A percentile compares a stretch with the other conserved stretches of the same genome.
phyloP scores from a whole-genome alignment of 2,329 filamentous ascomycete genomes.

The Curvularia sp. region DNA sequence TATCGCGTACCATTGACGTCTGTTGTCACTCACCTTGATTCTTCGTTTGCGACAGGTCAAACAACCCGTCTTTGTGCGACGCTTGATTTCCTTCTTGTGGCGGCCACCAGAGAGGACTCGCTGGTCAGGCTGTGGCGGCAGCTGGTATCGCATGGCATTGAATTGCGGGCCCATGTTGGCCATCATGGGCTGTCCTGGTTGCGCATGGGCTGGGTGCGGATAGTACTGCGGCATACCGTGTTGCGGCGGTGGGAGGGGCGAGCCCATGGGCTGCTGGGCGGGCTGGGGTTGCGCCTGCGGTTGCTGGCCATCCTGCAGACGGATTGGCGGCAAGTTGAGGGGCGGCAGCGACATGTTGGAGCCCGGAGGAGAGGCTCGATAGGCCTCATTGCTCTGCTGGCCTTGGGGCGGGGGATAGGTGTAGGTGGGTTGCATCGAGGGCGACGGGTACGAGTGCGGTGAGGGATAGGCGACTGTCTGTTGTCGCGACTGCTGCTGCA shows the following conservation, averaged over 20 bases:
- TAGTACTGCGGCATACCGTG: conserved; percentile 62
- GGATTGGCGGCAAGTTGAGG: conserved; percentile 61
- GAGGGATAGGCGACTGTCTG: conserved; percentile 53
- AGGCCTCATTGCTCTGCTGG: conserved; percentile 51
- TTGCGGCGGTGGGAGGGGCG: conserved; percentile 62
- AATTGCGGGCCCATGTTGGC: conserved; percentile 58
- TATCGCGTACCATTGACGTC: conserved; percentile 36
- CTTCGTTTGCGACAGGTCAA: conserved; percentile 64
- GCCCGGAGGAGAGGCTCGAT: conserved; percentile 57
- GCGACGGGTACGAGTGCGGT: conserved; percentile 60
- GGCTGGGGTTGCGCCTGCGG: conserved; percentile 39
- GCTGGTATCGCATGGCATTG: conserved; percentile 61
- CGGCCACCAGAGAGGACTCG: conserved; percentile 67
- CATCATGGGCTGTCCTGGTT: conserved; percentile 60
- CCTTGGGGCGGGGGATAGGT: conserved; percentile 55
- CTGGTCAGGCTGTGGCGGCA: conserved; percentile 60
- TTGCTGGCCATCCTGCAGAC: conserved; percentile 56
- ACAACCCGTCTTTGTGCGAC: conserved; percentile 77
- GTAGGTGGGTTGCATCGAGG: conserved; percentile 59
- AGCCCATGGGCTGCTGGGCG: conserved; percentile 57
- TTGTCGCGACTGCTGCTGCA: conserved; percentile 44
- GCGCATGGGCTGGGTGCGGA: conserved; percentile 50
- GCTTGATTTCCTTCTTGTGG: conserved; percentile 77
- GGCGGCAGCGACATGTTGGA: conserved; percentile 55
- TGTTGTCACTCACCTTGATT: conserved; percentile 68